phyloP scores from a whole-genome alignment of 2,329 filamentous ascomycete species.

The Epichloe coenophiala region DNA sequence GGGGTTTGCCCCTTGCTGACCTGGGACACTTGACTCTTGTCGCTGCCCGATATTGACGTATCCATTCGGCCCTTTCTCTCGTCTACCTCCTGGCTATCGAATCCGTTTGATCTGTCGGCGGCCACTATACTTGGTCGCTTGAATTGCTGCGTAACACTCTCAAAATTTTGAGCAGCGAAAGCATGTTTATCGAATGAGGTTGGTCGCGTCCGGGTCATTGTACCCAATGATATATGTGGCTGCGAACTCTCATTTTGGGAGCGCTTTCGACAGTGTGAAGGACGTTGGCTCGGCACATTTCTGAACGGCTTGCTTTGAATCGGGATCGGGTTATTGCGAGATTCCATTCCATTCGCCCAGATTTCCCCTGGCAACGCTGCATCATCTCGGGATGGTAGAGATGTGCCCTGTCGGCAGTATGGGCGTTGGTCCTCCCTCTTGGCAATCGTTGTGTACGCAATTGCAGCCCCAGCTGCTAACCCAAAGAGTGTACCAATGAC shows the following conservation, averaged over 20 bases:
- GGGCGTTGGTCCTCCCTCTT: constrained; percentile 29
- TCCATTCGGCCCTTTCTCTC: background rate
- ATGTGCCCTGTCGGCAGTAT: constrained; percentile 23
- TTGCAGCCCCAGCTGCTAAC: constrained; percentile 52
- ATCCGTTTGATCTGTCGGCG: background rate
- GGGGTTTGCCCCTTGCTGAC: too few relatives aligned
- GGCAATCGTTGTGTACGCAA: constrained; percentile 55
- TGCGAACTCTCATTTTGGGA: background rate
- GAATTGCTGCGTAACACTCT: background rate
- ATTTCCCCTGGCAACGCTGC: too few relatives aligned
- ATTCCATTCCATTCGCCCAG: too few relatives aligned
- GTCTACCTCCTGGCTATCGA: too few relatives aligned
- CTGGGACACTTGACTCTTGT: background rate
- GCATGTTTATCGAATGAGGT: background rate
- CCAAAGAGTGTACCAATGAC: constrained; percentile 67
- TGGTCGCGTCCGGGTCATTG: background rate
- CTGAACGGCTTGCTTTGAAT: background rate
- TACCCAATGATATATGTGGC: background rate
- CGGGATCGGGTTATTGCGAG: too few relatives aligned
- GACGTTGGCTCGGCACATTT: background rate
- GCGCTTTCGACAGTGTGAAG: background rate
- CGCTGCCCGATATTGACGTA: background rate
- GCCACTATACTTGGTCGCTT: background rate
- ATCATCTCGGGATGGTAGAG: constrained; percentile 11
- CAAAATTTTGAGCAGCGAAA: background rate